Conservation (phyloP, 768 basidiomycete species). For the Kwoniella mangroviensis region DNA sequence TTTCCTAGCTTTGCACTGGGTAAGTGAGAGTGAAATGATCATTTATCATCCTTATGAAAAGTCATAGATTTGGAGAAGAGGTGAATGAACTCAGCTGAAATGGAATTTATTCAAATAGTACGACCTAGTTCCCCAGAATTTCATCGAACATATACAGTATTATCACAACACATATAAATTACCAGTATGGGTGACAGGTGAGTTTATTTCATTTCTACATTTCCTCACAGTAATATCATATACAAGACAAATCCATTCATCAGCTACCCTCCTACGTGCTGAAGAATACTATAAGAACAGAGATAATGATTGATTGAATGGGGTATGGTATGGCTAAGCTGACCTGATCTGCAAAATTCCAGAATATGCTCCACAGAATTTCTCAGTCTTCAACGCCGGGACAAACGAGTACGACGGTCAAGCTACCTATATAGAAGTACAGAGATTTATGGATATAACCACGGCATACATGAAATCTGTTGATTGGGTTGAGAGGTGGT, state of each 20-base stretch:
- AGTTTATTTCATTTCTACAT: neutral
- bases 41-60: neutral
- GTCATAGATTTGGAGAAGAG: too few relatives aligned
- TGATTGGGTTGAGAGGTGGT: conserved; percentile 66
- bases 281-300: too few relatives aligned
- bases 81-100: too few relatives aligned
- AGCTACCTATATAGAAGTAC: conserved; percentile 62
- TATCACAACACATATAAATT: conserved; percentile 64
- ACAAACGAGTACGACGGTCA: conserved; percentile 52
- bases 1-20: conserved; percentile 66
- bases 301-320: too few relatives aligned
- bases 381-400: conserved; percentile 26
- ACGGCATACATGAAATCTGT: conserved; percentile 65
- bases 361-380: conserved; percentile 32
- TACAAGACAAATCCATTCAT: too few relatives aligned
- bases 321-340: too few relatives aligned
- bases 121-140: conserved; percentile 64
- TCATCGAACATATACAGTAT: conserved; percentile 64
- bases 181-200: conserved; percentile 66
- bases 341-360: neutral
- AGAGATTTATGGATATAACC: conserved; percentile 63
- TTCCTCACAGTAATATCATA: too few relatives aligned
- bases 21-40: conserved; percentile 11
- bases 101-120: conserved; percentile 59
- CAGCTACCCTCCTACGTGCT: too few relatives aligned